phyloP scores from a whole-genome alignment of 768 basidiomycete species.

The Agaricus subrufescens region DNA sequence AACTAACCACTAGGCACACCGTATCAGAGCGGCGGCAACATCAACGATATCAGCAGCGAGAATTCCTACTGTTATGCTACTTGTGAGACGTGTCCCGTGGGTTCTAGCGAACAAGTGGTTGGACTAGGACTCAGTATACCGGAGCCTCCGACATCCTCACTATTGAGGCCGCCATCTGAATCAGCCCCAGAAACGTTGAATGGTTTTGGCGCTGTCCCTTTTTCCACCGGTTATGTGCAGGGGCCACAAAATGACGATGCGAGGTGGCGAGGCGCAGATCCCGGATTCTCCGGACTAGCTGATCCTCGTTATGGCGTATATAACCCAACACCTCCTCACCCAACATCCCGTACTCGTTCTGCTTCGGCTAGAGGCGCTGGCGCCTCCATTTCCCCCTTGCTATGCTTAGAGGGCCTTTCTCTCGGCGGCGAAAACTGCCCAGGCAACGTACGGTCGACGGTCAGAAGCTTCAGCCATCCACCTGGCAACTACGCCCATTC shows the following conservation, averaged over 20 bases:
- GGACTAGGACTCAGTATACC: background rate
- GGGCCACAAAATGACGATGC: background rate
- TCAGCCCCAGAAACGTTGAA: background rate
- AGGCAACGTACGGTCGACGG: background rate
- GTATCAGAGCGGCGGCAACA: background rate
- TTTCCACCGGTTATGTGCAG: background rate
- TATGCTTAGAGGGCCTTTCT: background rate
- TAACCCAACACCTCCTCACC: background rate
- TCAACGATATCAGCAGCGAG: background rate
- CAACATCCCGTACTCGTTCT: background rate
- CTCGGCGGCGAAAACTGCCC: background rate
- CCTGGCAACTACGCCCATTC: background rate
- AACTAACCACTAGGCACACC: conserved; percentile 5
- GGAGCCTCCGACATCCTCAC: background rate
- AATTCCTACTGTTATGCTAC: background rate
- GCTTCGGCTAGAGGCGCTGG: background rate
- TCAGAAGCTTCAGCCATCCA: background rate
- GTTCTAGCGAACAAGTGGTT: background rate
- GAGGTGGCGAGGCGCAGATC: background rate
- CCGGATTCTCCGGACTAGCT: background rate
- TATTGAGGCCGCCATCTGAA: background rate
- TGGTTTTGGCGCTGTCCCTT: background rate
- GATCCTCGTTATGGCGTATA: background rate
- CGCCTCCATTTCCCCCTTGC: background rate
- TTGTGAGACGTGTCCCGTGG: background rate